Conservation (phyloP, 169 alveolate species). For the Plasmodium fragile region DNA sequence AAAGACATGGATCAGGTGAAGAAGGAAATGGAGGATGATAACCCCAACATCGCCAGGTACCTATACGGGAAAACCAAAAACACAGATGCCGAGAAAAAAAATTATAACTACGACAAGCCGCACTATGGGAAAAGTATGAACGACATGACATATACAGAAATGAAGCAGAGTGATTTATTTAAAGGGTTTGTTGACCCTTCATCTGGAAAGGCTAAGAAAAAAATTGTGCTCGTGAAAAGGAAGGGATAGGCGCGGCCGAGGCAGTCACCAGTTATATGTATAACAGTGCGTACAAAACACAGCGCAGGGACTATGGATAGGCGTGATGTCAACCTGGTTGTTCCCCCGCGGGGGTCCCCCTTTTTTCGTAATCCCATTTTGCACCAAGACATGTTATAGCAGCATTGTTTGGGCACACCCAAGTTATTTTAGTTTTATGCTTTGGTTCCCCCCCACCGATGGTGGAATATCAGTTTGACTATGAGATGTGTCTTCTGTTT, state of each 20-base stretch:
- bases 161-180: conserved; percentile 41
- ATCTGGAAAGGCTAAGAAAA: conserved; percentile 23
- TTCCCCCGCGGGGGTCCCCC: background rate
- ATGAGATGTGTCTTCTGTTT: background rate
- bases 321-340: background rate
- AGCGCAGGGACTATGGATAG: background rate
- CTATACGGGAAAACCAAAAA: conserved; percentile 24
- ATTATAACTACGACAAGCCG: conserved; percentile 42
- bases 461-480: background rate
- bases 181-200: conserved; percentile 33
- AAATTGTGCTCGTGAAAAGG: conserved; percentile 20
- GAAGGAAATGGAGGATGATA: background rate
- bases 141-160: conserved; percentile 30
- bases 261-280: background rate
- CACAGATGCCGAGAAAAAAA: background rate
- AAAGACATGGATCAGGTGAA: background rate
- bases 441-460: background rate
- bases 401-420: background rate
- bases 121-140: conserved; percentile 56
- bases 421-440: background rate
- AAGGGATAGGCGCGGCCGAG: background rate
- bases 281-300: background rate
- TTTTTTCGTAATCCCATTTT: background rate
- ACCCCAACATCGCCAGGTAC: conserved; percentile 46
- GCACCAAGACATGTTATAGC: background rate